These are phyloP conservation scores for Kickxella alabastrina DNA, from an alignment of 192 early-diverging fungal species.

Conservation along the genomic window DNA sequence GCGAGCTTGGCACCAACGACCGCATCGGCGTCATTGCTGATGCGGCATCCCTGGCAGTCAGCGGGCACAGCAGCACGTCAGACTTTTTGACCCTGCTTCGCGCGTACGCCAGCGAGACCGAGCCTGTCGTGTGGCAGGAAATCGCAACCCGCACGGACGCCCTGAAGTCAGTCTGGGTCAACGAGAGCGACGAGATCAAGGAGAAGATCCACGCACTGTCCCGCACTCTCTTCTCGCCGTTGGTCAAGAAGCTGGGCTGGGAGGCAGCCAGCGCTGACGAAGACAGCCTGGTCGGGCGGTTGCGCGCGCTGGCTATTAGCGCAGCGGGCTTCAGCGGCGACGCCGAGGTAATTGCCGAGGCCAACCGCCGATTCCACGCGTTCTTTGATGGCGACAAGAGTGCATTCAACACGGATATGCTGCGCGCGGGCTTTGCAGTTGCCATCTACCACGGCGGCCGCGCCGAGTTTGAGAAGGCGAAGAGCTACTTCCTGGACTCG, in stretches of 20 bases:
- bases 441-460: slow-evolving; percentile 62
- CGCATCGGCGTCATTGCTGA: slow-evolving; percentile 82
- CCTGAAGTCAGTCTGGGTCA: slow-evolving; percentile 64
- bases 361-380: slow-evolving; percentile 63
- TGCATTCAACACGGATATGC: slow-evolving; percentile 53
- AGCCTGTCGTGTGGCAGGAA: slow-evolving; percentile 76
- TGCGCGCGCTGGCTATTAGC: slow-evolving; percentile 72
- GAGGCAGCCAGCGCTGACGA: slow-evolving; percentile 63
- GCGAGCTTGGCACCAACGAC: slow-evolving; percentile 68
- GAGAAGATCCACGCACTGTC: slow-evolving; percentile 64
- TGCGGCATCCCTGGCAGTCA: slow-evolving; percentile 70
- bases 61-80: slow-evolving; percentile 77
- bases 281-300: slow-evolving; percentile 67
- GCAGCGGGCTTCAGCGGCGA: slow-evolving; percentile 71
- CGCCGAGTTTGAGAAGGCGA: slow-evolving; percentile 60
- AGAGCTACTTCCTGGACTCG: slow-evolving; percentile 60
- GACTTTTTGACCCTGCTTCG: slow-evolving; percentile 72
- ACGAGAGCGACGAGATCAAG: slow-evolving; percentile 58
- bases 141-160: slow-evolving; percentile 57
- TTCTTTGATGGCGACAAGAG: slow-evolving; percentile 60
- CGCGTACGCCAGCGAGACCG: slow-evolving; percentile 68
- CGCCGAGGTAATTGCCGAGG: slow-evolving; percentile 57
- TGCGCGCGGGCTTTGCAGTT: slow-evolving; percentile 55
- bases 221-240: slow-evolving; percentile 68
- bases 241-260: slow-evolving; percentile 74